Evolutionary conservation across 768 basidiomycete species (phyloP).

Genomic region (Solioccasus polychromus): DNA sequence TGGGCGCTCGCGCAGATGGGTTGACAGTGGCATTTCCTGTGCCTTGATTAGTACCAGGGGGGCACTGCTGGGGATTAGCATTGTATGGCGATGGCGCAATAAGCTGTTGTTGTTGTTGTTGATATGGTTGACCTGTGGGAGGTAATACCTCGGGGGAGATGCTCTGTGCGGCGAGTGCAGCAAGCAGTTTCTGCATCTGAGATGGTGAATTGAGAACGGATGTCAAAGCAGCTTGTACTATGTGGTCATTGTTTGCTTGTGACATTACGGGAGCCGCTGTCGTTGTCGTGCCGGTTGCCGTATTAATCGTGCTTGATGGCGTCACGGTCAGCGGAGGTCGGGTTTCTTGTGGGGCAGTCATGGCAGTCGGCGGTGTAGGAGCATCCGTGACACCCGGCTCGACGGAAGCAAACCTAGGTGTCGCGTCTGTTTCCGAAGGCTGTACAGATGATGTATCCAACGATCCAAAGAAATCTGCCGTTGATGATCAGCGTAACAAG

Average conservation of each 20-base stretch:
- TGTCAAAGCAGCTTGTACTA: conserved; percentile 49
- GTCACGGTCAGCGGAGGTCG: conserved; percentile 12
- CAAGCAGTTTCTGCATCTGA: conserved; percentile 58
- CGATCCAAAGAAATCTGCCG: conserved; percentile 40
- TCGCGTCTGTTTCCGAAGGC: conserved; percentile 31
- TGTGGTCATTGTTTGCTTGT: conserved; percentile 38
- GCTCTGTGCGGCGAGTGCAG: conserved; percentile 35
- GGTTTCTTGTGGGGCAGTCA: conserved; percentile 13
- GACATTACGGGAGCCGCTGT: conserved; percentile 7
- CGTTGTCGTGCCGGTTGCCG: conserved; percentile 9
- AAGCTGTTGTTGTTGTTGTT: conserved; percentile 20
- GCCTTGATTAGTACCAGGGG: neutral
- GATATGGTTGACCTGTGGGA: conserved; percentile 13
- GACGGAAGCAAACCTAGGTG: conserved; percentile 28
- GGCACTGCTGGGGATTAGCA: conserved; percentile 7
- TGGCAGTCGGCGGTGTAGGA: conserved; percentile 10
- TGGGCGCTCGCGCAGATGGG: conserved; percentile 14
- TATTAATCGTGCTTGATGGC: conserved; percentile 12
- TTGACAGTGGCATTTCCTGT: conserved; percentile 1
- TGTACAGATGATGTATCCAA: conserved; percentile 46
- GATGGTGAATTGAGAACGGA: conserved; percentile 48
- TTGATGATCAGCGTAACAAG: conserved; percentile 2
- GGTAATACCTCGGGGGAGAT: conserved; percentile 24
- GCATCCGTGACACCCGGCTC: conserved; percentile 20
- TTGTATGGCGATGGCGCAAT: conserved; percentile 32